Evolutionary conservation across 352 stramenopile genomes (phyloP).

Genomic region (Pythium plurisporium): DNA sequence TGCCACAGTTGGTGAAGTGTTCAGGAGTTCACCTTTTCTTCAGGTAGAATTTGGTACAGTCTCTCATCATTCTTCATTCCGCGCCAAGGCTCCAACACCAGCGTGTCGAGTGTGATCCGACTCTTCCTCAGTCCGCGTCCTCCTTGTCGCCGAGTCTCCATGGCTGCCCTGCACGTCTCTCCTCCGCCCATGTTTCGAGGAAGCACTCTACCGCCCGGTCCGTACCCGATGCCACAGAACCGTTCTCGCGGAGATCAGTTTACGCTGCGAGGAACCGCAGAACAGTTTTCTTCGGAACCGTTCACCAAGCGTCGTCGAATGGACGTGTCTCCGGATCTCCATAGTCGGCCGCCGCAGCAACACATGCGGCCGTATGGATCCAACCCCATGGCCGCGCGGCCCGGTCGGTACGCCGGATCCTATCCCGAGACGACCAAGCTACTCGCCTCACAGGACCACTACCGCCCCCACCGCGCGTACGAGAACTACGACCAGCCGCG

Average conservation of each 20-base stretch:
- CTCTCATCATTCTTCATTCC: slow-evolving; percentile 9
- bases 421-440: slow-evolving; percentile 2
- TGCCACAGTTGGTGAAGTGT: slow-evolving; percentile 5
- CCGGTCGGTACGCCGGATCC: too few relatives aligned
- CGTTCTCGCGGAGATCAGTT: neutral
- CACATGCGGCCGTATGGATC: neutral
- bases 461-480: neutral
- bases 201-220: neutral
- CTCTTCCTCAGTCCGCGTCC: too few relatives aligned
- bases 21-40: neutral
- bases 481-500: neutral
- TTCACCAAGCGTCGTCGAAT: slow-evolving; percentile 7
- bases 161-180: slow-evolving; percentile 15
- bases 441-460: neutral
- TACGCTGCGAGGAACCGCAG: neutral
- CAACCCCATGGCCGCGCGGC: too few relatives aligned
- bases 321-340: neutral
- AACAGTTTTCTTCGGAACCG: neutral
- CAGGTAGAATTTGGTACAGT: too few relatives aligned
- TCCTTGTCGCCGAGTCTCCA: too few relatives aligned
- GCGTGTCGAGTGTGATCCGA: too few relatives aligned
- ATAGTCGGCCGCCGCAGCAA: neutral
- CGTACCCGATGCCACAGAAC: neutral
- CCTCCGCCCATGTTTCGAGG: neutral
- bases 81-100: neutral